Evolutionary conservation across 1,284 basidiomycete genomes (phyloP), one percentile per base, ranked within the genome.

Genomic region (Stereum hirsutum): DNA sequence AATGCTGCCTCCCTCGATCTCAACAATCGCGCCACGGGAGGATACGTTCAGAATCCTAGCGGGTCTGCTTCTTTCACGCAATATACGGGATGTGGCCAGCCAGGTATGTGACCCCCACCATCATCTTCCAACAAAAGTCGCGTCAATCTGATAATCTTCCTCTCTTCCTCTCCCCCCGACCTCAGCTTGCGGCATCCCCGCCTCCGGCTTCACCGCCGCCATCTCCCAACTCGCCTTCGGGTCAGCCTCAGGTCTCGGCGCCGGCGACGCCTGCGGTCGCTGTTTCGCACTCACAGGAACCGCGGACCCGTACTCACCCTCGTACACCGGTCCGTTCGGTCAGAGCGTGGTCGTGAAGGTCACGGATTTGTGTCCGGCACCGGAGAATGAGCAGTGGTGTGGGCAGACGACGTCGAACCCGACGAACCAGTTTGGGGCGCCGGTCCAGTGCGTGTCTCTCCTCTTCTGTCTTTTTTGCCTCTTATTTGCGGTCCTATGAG

Each of bases 211-310:
- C 54, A 75, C 72, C 6, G 76, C 75, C 15, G 76, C 76, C 2
- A 66, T 78, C 6, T 72, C 64, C 53, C 74, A 77, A 57, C 66
- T 77, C 24, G 56, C 74, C 0, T 78, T 75, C 49, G 75, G 75
- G 31, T 63, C 73, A 20, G 44, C 53, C 6, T 69, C 74, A 10
- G 73, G 74, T 0, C 31, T 61, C 0, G 75, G 74, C 14, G 57
- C 72, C 10, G 75, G 76, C n/a, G 75, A 78, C 55, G 75, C 72
- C 15, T 80, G 75, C 50, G 75, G 75, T 19, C 69, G 75, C 36
- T 77, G 75, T 62, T 78, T 77, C 53, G 58, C 65, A 11, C 28
- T 78, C 41, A 74, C 74, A 2, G 74, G 63, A n/a, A 63, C 52
- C 15, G 51, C 57, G 11, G 75, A 78, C 52, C 76, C 76, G 10